These are phyloP conservation scores for Metschnikowia gruessii DNA, from an alignment of 805 yeast species.

Conservation along the genomic window DNA sequence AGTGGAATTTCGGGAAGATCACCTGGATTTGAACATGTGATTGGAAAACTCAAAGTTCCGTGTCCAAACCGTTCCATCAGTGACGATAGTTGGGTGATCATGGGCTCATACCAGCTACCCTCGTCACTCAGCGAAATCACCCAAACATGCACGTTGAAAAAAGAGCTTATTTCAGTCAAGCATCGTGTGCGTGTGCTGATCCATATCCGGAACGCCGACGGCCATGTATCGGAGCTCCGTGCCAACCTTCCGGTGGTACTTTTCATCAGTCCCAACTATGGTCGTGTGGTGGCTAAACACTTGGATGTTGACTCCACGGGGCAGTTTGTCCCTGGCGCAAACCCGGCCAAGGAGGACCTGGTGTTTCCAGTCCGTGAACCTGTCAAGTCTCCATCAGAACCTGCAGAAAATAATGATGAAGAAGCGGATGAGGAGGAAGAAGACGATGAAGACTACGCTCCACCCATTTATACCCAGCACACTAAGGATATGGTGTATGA, in stretches of 20 bases:
- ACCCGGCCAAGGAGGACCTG: conserved; percentile 23
- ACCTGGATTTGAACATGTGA: conserved; percentile 39
- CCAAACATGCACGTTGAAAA: conserved; percentile 42
- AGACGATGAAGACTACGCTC: conserved; percentile 34
- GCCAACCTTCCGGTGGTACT: conserved; percentile 49
- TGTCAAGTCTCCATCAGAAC: conserved; percentile 4
- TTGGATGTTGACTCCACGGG: conserved; percentile 32
- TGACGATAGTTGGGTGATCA: conserved; percentile 46
- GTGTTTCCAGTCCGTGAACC: conserved; percentile 29
- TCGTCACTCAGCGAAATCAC: conserved; percentile 37
- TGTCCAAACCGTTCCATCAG: conserved; percentile 20
- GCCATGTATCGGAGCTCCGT: conserved; percentile 50
- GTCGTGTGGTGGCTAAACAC: conserved; percentile 35
- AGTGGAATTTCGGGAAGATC: conserved; percentile 33
- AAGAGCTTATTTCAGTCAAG: conserved; percentile 41
- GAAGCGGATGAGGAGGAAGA: conserved; percentile 15
- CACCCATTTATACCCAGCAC: conserved; percentile 43
- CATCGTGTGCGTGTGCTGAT: conserved; percentile 46
- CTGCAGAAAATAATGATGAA: not conserved
- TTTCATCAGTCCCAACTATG: conserved; percentile 41
- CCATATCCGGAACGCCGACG: conserved; percentile 46
- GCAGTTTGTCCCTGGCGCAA: conserved; percentile 21
- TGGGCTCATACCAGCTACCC: conserved; percentile 42
- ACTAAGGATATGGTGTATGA: conserved; percentile 39
- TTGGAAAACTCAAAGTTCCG: conserved; percentile 26